These are phyloP conservation scores for Nyctanthes arbortristis DNA, from an alignment of 257 asterid genomes.

Conservation along the genomic window DNA sequence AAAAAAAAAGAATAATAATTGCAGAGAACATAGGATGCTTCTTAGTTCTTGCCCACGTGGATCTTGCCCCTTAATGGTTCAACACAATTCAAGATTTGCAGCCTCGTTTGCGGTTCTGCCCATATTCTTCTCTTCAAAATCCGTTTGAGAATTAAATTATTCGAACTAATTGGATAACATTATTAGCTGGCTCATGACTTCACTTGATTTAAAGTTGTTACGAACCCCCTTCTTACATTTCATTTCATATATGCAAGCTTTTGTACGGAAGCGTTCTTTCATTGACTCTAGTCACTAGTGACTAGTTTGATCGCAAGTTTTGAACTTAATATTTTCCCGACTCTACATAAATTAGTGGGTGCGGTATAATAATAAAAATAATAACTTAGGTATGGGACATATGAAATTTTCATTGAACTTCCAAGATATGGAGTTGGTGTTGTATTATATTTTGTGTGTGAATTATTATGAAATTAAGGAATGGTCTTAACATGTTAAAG, in stretches of 20 bases:
- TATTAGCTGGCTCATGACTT: slow-evolving; percentile 34
- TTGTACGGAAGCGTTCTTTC: slow-evolving; percentile 36
- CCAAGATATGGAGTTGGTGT: slow-evolving; percentile 6
- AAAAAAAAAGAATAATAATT: not conserved
- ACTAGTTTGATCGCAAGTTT: no score
- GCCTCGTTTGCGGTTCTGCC: slow-evolving; percentile 21
- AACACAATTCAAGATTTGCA: slow-evolving; percentile 25
- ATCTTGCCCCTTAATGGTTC: slow-evolving; percentile 8
- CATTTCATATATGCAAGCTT: not conserved
- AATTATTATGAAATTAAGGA: no score
- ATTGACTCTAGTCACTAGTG: slow-evolving; percentile 29
- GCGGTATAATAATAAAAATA: no score
- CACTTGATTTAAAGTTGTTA: slow-evolving; percentile 5
- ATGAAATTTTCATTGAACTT: slow-evolving; percentile 20
- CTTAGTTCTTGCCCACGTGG: slow-evolving; percentile 28
- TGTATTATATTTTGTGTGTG: no score
- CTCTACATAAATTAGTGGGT: no score
- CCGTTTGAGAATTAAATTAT: slow-evolving; percentile 17
- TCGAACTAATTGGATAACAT: slow-evolving; percentile 16
- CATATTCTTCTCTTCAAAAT: slow-evolving; percentile 6
- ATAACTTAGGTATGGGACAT: no score
- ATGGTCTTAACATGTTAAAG: no score
- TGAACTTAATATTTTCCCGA: no score
- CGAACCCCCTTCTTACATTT: slow-evolving; percentile 1
- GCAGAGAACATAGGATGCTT: slow-evolving; percentile 9